A percentile compares a stretch with the other conserved stretches of the same genome.
phyloP scores from a whole-genome alignment of 139 green algal species.

The Deuterostichococcus epilithicus region DNA sequence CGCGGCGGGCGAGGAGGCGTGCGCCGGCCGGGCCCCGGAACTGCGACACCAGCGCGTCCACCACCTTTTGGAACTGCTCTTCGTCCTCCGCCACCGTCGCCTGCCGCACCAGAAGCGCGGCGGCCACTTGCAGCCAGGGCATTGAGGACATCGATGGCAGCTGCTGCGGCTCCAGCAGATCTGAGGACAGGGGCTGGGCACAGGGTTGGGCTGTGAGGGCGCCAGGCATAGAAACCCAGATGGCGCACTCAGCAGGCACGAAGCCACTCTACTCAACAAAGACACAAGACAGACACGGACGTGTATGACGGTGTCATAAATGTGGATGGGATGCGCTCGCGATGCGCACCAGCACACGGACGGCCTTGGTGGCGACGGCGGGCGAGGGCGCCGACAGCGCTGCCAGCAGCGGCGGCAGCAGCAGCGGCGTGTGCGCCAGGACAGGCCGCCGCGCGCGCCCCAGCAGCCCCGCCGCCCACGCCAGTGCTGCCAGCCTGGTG shows the following conservation, averaged over 20 bases:
- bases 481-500: slow-evolving; percentile 75
- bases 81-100: slow-evolving; percentile 22
- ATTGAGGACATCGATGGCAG: too few relatives aligned
- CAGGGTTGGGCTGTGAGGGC: not conserved
- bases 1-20: slow-evolving; percentile 59
- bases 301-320: not conserved
- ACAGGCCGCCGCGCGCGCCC: slow-evolving; percentile 30
- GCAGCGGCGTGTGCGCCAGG: slow-evolving; percentile 45
- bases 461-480: slow-evolving; percentile 65
- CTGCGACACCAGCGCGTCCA: slow-evolving; percentile 48
- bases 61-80: slow-evolving; percentile 46
- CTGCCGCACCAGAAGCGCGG: not conserved
- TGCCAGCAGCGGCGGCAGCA: slow-evolving; percentile 70
- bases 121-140: too few relatives aligned
- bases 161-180: too few relatives aligned
- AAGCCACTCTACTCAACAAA: not conserved
- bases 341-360: slow-evolving; percentile 29
- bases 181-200: not conserved
- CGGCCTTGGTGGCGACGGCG: slow-evolving; percentile 49
- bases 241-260: too few relatives aligned
- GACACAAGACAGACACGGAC: not conserved
- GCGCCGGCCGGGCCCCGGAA: slow-evolving; percentile 35
- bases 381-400: slow-evolving; percentile 47
- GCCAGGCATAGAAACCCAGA: not conserved
- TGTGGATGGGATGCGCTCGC: not conserved